Percentiles rank a stretch among this genome's conserved stretches.
phyloP scores from a whole-genome alignment of 140 eudicot species.

The Erigeron philadelphicus region DNA sequence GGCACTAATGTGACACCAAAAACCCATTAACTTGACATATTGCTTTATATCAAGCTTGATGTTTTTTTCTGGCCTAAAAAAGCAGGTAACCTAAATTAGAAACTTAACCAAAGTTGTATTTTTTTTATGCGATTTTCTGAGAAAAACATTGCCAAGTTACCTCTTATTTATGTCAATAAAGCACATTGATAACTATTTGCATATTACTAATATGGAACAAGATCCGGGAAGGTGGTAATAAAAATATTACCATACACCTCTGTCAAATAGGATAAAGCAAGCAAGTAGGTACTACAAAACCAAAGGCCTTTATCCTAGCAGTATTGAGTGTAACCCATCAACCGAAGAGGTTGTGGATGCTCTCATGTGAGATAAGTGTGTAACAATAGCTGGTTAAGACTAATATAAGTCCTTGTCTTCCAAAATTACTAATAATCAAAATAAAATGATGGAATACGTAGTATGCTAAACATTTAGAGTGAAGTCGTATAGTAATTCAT shows the following conservation, averaged over 20 bases:
- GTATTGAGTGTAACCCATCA: no score
- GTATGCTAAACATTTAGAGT: background rate
- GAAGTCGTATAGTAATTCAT: constrained; percentile 2
- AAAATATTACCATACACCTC: background rate
- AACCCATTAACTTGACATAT: background rate
- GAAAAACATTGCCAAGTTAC: background rate
- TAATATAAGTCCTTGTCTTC: no score
- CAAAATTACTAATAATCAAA: no score
- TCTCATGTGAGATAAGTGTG: no score
- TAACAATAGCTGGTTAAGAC: no score
- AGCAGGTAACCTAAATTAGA: background rate
- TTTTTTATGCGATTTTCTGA: background rate
- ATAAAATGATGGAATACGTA: background rate
- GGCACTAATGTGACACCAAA: background rate
- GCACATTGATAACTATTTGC: background rate
- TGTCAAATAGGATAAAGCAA: background rate
- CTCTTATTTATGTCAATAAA: background rate
- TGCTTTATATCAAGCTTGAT: background rate
- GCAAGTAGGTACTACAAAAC: background rate
- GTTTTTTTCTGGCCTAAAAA: background rate
- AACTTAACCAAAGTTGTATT: no score
- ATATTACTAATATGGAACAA: background rate
- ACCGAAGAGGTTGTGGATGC: no score
- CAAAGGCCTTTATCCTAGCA: no score
- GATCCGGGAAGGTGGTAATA: constrained; percentile 4